phyloP scores from a whole-genome alignment of 2,329 filamentous ascomycete species.

The Talaromyces pinophilus region DNA sequence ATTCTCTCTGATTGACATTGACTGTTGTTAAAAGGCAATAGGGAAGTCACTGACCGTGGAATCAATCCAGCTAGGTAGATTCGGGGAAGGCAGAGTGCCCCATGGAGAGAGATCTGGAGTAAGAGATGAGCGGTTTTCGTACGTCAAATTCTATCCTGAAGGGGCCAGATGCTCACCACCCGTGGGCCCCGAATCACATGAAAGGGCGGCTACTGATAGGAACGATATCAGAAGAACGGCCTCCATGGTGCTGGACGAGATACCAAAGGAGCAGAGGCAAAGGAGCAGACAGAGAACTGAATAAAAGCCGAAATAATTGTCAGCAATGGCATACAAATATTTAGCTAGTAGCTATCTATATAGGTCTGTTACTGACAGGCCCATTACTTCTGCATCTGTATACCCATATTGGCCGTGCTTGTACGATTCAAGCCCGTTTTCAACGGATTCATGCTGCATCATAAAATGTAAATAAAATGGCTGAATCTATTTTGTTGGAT shows the following conservation, averaged over 20 bases:
- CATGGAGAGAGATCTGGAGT: background rate
- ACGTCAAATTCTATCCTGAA: background rate
- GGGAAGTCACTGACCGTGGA: background rate
- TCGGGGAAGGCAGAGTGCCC: background rate
- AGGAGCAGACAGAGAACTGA: background rate
- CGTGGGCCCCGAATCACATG: background rate
- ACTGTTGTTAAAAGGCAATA: background rate
- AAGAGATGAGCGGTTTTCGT: background rate
- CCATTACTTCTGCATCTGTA: background rate
- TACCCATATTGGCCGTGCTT: background rate
- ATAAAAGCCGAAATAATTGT: background rate
- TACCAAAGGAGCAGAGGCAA: background rate
- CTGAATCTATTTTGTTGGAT: background rate
- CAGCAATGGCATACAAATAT: background rate
- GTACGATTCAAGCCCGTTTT: background rate
- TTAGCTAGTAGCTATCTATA: background rate
- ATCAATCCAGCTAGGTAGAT: background rate
- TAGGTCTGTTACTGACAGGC: background rate
- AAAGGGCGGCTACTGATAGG: background rate
- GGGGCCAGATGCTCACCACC: background rate
- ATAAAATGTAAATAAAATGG: background rate
- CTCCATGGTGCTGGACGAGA: background rate
- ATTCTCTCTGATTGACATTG: background rate
- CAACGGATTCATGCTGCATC: background rate
- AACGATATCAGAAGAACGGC: background rate